Base-by-base conservation (phyloP, 306 rosid species). In the Lathyrus oleraceus region DNA sequence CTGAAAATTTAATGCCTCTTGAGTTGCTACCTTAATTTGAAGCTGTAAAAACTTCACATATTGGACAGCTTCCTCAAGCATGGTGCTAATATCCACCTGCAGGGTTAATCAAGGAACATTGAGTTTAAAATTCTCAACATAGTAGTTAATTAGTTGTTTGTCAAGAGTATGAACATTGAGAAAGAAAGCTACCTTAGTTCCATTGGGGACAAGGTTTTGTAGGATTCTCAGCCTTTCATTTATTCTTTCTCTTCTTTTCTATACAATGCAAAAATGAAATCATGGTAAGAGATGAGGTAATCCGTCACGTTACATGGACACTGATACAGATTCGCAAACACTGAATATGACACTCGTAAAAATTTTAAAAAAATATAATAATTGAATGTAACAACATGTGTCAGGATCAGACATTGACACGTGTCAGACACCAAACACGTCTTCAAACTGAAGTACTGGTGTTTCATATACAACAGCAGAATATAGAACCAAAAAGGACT, bases 61-160 rank as follows among this genome's bases (percentile, higher is more conserved):
- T 14, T 85, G 88, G 61, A 89, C 96, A 48, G 91, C 96, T 87
- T 91, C 97, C 76, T 91, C 97, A 40, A 90, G 94, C 91, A 87
- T 87, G 72, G 91, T 90, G 86, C 91, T 87, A 25, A 86, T 82
- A 81, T 90, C 96, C 77, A 90, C 91, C 90, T 89, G 71, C 52
- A 77, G 1, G 39, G 1, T 58, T 74, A 62, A 43, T 32, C n/a
- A 43, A 51, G 13, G 15, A 65, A 52, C 5, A 5, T 8, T 2
- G 44, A 23, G 2, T 21, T 13, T 66, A 1, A 56, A 40, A 43
- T 32, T 42, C 54, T 5, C 4, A 27, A 9, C 11, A 56, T 27
- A 25, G 28, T 47, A n/a, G 13, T 45, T 6, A 27, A 27, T 20
- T 3, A 1, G 12, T n/a, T 57, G 17, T 13, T 57, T 10, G 21